Base-by-base conservation (phyloP, 129 eudicot species). In the Erigeron canadensis region DNA sequence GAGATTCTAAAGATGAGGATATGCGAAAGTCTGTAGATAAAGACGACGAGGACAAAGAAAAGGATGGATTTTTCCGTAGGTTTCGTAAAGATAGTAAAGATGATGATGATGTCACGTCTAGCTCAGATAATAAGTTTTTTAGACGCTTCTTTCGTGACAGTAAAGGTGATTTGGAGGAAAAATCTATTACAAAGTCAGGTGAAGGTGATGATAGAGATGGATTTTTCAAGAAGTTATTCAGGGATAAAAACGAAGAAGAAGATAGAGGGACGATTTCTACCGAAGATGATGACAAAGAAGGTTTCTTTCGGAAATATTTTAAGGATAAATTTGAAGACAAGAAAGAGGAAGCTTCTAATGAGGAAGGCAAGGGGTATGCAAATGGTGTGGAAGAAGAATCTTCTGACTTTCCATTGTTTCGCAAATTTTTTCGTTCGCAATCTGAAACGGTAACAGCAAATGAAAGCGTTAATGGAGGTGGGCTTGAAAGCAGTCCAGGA, bases 401-500 rank as follows among this genome's bases (percentile, higher is more conserved):
- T 82, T 84, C 99, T 8, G 99, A 90, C 9, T 78, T 87, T 70
- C 76, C 92, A 11, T 75, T 90, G 75, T 87, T 94, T 68, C 93
- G 99, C 28, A 85, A 83, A 77, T 74, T 87, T 56, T 94, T 94
- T 63, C 96, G 99, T 8, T 76, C 83, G 76, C 96, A 87, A 77
- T 91, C 96, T 57, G 99, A 84, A 82, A 69, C 73, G 34, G 69
- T 83, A 57, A 63, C 79, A 47, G 22, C 77, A 44, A 85, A 74
- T 75, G 96, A 83, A 70, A 77, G 48, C 76, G 55, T 79, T 45
- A 65, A 66, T 70, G 83, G 82, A 68, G 82, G 76, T 76, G 80
- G 82, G 23, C 87, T 76, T 73, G 99, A 94, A 73, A 84, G 97
- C 84, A 94, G 99, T 83, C 99, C 99, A 18, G 99, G 99, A 72